These are phyloP conservation scores for Termitomyces sp. DNA, from an alignment of 768 basidiomycete species.

Conservation along the genomic window DNA sequence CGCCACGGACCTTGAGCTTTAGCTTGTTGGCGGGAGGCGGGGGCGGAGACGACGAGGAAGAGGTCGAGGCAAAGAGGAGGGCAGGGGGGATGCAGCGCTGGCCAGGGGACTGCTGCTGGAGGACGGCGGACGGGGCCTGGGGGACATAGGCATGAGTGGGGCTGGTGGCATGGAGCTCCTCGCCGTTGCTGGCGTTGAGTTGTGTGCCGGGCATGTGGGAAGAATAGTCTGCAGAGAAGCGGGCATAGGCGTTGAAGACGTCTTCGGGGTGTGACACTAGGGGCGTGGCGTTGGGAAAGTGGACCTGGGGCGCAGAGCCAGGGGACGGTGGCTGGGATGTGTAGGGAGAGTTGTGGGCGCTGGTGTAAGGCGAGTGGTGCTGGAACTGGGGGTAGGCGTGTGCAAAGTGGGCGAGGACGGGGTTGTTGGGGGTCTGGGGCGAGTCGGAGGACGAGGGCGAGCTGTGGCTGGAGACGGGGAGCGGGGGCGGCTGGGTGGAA, in stretches of 20 bases:
- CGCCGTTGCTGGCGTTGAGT: constrained; percentile 30
- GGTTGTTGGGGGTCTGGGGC: constrained; percentile 43
- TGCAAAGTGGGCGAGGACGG: constrained; percentile 17
- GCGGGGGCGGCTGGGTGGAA: constrained; percentile 21
- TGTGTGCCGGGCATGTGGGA: constrained; percentile 57
- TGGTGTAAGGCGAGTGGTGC: constrained; percentile 7
- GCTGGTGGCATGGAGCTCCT: constrained; percentile 20
- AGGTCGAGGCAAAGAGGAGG: constrained; percentile 15
- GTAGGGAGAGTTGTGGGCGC: constrained; percentile 28
- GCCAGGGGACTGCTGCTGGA: constrained; percentile 7
- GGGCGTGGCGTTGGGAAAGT: constrained; percentile 6
- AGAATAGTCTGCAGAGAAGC: constrained; percentile 57
- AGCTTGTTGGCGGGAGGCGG: constrained; percentile 12
- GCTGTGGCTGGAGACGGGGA: constrained; percentile 23
- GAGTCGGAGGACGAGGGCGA: constrained; percentile 41
- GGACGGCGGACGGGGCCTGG: background rate
- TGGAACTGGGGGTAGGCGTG: constrained; percentile 26
- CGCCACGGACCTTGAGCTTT: constrained; percentile 17
- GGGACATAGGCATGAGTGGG: background rate
- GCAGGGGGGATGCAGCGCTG: constrained; percentile 19
- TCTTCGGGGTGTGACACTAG: constrained; percentile 39
- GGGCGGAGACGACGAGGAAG: background rate
- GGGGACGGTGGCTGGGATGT: constrained; percentile 43
- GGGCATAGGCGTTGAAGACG: constrained; percentile 65
- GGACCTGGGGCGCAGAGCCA: constrained; percentile 31